Percentiles rank a stretch among this genome's conserved stretches.
phyloP scores from a whole-genome alignment of 202 grass and related monocot species.

The Cymbopogon flexuosus region DNA sequence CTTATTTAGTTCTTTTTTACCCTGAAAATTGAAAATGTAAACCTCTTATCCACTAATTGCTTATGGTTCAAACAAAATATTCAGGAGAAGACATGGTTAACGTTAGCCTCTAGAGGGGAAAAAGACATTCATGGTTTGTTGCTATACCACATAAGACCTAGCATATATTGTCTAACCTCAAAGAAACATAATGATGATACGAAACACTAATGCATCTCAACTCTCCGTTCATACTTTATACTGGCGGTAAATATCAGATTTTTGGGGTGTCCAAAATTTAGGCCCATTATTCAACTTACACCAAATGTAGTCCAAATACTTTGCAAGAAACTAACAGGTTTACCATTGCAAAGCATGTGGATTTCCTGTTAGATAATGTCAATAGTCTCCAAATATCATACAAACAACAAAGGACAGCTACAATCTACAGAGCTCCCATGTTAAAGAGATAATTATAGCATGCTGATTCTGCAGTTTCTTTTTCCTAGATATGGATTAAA shows the following conservation, averaged over 20 bases:
- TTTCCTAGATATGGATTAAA: not conserved
- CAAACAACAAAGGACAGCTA: not conserved
- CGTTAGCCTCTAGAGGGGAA: not conserved
- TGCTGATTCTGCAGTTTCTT: not conserved
- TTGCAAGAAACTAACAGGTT: not conserved
- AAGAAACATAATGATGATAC: not conserved
- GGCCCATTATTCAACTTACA: not conserved
- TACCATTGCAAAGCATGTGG: not conserved
- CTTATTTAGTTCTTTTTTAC: not conserved
- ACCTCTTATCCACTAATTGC: not conserved
- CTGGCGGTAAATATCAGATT: not conserved
- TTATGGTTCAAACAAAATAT: not conserved
- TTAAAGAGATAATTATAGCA: not conserved
- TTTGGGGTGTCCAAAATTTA: not conserved
- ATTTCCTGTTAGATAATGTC: not conserved
- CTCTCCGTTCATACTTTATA: not conserved
- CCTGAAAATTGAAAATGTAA: not conserved
- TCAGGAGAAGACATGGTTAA: conserved; percentile 1
- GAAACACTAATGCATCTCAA: not conserved
- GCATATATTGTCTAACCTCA: not conserved
- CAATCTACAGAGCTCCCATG: not conserved
- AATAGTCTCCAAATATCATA: not conserved
- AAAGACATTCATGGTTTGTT: not conserved
- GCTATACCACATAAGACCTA: not conserved
- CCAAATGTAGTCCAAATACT: not conserved